Percentiles rank a stretch among this genome's conserved stretches.
phyloP scores from a whole-genome alignment of 176 grass and related monocot species.

The Hsuehochloa calcarea region DNA sequence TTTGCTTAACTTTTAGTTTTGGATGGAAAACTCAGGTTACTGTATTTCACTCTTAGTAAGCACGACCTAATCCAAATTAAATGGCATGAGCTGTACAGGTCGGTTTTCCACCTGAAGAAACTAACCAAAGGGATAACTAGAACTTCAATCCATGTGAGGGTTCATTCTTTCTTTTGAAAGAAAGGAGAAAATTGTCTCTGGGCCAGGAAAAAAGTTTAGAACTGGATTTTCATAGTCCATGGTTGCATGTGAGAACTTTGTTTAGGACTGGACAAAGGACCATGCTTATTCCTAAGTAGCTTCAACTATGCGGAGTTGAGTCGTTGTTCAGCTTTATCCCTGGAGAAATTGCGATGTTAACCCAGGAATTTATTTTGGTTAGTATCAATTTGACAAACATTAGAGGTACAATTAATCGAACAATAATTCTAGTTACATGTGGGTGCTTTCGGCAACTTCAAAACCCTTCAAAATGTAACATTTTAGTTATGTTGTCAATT shows the following conservation, averaged over 20 bases:
- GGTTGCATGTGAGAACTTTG: neutral
- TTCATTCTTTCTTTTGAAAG: neutral
- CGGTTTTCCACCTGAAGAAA: neutral
- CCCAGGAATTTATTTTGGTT: neutral
- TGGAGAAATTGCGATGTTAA: neutral
- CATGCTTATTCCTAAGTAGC: neutral
- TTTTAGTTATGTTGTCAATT: neutral
- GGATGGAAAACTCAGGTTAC: neutral
- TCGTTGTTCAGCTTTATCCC: neutral
- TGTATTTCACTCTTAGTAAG: neutral
- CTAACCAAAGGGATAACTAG: neutral
- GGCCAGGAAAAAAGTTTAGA: neutral
- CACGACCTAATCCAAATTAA: neutral
- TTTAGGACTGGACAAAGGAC: neutral
- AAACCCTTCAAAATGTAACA: neutral
- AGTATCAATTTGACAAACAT: neutral
- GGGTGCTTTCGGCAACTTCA: neutral
- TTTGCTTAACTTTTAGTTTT: neutral
- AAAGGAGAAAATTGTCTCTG: neutral
- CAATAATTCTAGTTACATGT: neutral
- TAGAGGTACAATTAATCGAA: neutral
- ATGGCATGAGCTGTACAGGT: neutral
- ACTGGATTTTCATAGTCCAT: neutral
- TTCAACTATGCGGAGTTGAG: neutral
- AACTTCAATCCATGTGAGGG: neutral